phyloP scores from a whole-genome alignment of 306 rosid genomes.

The Castanopsis chinensis region DNA sequence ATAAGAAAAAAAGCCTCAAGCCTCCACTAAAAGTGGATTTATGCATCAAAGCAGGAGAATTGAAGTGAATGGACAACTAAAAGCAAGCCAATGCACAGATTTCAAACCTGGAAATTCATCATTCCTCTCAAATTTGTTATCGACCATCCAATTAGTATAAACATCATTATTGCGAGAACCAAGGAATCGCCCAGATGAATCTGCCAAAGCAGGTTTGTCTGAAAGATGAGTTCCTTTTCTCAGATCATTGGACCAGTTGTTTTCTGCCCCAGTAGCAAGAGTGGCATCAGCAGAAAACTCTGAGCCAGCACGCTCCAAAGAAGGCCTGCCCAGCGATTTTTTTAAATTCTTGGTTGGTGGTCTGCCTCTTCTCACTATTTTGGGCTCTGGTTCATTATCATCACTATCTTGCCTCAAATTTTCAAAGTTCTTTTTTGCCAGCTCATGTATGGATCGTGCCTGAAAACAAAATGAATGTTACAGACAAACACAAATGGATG shows the following conservation, averaged over 20 bases:
- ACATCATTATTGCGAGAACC: slow-evolving; percentile 44
- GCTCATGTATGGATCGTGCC: slow-evolving; percentile 72
- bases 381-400: slow-evolving; percentile 54
- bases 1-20: neutral
- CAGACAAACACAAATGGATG: slow-evolving; percentile 4
- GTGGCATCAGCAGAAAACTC: slow-evolving; percentile 53
- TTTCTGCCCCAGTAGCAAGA: slow-evolving; percentile 54
- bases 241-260: slow-evolving; percentile 35
- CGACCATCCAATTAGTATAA: slow-evolving; percentile 35
- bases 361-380: slow-evolving; percentile 64
- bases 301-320: slow-evolving; percentile 42
- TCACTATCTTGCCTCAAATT: slow-evolving; percentile 71
- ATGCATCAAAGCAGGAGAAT: neutral
- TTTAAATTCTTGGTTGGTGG: slow-evolving; percentile 62
- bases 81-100: neutral
- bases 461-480: slow-evolving; percentile 22
- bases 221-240: slow-evolving; percentile 41
- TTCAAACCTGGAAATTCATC: slow-evolving; percentile 54
- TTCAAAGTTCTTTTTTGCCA: slow-evolving; percentile 59
- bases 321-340: slow-evolving; percentile 42
- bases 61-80: neutral
- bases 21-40: neutral
- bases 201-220: slow-evolving; percentile 43
- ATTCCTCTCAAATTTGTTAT: slow-evolving; percentile 43
- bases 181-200: slow-evolving; percentile 39